These are phyloP conservation scores for Trichophaea hybrida DNA, from an alignment of 2,329 filamentous ascomycete species.

Conservation along the genomic window DNA sequence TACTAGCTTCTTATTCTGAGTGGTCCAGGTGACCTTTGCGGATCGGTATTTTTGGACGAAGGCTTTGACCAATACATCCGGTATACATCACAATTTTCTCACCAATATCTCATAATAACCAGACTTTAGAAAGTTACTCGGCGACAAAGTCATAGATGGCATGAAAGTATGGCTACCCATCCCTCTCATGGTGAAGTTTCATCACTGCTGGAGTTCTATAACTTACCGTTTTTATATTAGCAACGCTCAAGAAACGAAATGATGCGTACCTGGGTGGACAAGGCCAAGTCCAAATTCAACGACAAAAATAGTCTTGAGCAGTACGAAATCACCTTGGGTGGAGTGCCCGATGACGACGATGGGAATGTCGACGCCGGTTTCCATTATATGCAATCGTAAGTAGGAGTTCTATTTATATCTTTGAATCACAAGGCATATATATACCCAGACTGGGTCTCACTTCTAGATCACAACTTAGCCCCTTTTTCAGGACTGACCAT, in stretches of 20 bases:
- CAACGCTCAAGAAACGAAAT: not conserved
- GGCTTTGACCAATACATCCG: constrained; percentile 64
- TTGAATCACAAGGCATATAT: not conserved
- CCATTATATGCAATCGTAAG: constrained; percentile 31
- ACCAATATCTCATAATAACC: too few species aligned
- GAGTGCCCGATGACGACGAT: constrained; percentile 60
- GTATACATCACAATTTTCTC: not conserved
- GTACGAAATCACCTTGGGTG: not conserved
- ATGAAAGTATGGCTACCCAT: not conserved
- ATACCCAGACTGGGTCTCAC: not conserved
- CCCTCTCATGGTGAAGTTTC: not conserved
- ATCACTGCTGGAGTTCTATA: not conserved
- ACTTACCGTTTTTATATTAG: not conserved
- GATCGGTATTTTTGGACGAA: constrained; percentile 59
- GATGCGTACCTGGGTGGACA: constrained; percentile 8
- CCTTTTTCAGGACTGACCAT: not conserved
- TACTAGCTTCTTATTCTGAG: not conserved
- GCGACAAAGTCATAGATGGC: not conserved
- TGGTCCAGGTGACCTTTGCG: constrained; percentile 8
- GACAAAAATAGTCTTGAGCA: not conserved
- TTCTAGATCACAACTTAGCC: not conserved
- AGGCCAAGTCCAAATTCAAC: constrained; percentile 18
- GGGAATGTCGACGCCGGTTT: constrained; percentile 63
- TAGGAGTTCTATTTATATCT: not conserved
- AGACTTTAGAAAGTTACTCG: constrained; percentile 32